A percentile compares a stretch with the other conserved stretches of the same genome.
These are phyloP conservation scores for Didymella glomerata DNA, from an alignment of 2,329 filamentous ascomycete species.

Conservation along the genomic window DNA sequence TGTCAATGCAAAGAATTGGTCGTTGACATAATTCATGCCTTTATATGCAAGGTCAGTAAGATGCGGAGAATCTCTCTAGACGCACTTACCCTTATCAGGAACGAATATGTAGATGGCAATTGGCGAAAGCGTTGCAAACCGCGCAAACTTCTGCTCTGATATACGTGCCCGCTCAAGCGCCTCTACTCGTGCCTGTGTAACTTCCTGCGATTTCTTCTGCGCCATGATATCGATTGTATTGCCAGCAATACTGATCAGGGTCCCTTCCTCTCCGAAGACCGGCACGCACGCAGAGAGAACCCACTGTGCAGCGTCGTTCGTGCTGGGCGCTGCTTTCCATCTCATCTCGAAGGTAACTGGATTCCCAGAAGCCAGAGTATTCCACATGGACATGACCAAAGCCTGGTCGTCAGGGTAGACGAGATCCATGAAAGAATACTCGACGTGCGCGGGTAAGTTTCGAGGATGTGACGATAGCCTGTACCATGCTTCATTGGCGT, in stretches of 20 bases:
- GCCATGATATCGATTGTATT: slow-evolving; percentile 46
- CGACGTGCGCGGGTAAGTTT: slow-evolving; percentile 27
- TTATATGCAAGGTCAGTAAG: background rate
- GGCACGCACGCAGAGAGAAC: slow-evolving; percentile 43
- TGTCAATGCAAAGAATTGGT: slow-evolving; percentile 41
- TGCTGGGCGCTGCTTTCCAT: slow-evolving; percentile 38
- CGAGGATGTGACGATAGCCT: slow-evolving; percentile 36
- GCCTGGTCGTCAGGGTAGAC: slow-evolving; percentile 39
- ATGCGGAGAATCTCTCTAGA: background rate
- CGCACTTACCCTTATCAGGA: slow-evolving; percentile 29
- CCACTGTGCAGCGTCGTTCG: slow-evolving; percentile 34
- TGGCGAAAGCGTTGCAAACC: slow-evolving; percentile 39
- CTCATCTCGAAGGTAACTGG: slow-evolving; percentile 48
- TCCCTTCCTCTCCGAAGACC: slow-evolving; percentile 38
- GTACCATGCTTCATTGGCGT: slow-evolving; percentile 46
- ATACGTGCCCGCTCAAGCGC: slow-evolving; percentile 37
- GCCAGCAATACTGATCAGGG: slow-evolving; percentile 41
- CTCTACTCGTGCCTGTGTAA: slow-evolving; percentile 33
- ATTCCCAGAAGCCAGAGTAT: slow-evolving; percentile 35
- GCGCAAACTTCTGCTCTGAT: slow-evolving; percentile 39
- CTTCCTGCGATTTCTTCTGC: slow-evolving; percentile 42
- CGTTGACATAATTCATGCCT: slow-evolving; percentile 43
- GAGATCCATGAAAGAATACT: slow-evolving; percentile 45
- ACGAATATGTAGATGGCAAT: slow-evolving; percentile 40
- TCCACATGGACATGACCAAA: slow-evolving; percentile 44